phyloP scores from a whole-genome alignment of 2,329 filamentous ascomycete genomes.

The Clonostachys solani region DNA sequence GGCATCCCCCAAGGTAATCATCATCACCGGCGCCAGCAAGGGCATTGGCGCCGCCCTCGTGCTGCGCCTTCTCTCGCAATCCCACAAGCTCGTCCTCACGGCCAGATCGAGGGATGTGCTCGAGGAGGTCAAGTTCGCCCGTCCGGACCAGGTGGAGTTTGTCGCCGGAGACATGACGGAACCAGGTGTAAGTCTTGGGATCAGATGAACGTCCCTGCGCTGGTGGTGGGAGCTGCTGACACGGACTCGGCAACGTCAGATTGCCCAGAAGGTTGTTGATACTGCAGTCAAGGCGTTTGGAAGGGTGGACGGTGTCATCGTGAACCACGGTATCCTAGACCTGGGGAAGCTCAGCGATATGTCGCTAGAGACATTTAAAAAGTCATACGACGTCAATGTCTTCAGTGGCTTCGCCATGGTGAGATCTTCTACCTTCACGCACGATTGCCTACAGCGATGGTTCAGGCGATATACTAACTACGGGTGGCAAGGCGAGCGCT shows the following conservation, averaged over 20 bases:
- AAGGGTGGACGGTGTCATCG: constrained; percentile 72
- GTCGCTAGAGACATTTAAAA: constrained; percentile 70
- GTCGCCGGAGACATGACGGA: constrained; percentile 52
- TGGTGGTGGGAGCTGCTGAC: not conserved
- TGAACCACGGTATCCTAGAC: constrained; percentile 84
- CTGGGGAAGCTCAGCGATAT: constrained; percentile 69
- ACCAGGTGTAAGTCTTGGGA: constrained; percentile 30
- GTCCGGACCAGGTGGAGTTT: constrained; percentile 49
- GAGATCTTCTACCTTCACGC: constrained; percentile 20
- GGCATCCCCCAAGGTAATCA: constrained; percentile 60
- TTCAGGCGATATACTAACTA: not conserved
- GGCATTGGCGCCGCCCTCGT: constrained; percentile 57
- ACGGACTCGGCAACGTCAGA: constrained; percentile 20
- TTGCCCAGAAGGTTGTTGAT: constrained; percentile 59
- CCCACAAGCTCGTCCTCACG: constrained; percentile 56
- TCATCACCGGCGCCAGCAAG: constrained; percentile 63
- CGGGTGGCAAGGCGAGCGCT: constrained; percentile 55
- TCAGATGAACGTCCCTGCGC: too few species aligned
- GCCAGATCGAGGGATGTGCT: constrained; percentile 48
- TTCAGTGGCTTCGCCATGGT: constrained; percentile 80
- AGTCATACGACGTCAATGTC: constrained; percentile 77
- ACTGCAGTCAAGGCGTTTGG: constrained; percentile 65
- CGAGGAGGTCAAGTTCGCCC: constrained; percentile 43
- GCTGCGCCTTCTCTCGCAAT: constrained; percentile 42
- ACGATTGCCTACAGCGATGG: not conserved